Evolutionary conservation across 1,284 basidiomycete species (phyloP).

Genomic region (Cryptococcus maquisensis): DNA sequence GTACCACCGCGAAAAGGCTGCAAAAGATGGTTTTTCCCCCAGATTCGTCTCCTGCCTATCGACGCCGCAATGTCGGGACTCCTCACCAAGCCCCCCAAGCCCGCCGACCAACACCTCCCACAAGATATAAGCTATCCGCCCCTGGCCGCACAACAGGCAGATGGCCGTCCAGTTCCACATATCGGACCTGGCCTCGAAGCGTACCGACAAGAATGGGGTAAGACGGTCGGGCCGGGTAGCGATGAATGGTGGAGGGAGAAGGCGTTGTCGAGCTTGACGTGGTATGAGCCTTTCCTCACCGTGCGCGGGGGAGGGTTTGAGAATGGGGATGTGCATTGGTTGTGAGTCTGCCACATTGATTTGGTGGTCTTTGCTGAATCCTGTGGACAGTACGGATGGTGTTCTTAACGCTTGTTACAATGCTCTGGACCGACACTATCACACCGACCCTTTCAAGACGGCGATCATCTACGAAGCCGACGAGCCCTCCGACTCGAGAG

Average conservation of each 20-base stretch:
- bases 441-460: slow-evolving; percentile 83
- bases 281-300: slow-evolving; percentile 88
- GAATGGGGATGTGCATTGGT: slow-evolving; percentile 90
- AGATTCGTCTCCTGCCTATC: too few species aligned
- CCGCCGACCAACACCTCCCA: too few species aligned
- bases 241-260: slow-evolving; percentile 86
- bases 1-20: too few species aligned
- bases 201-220: slow-evolving; percentile 63
- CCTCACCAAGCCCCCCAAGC: too few species aligned
- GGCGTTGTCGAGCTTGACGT: slow-evolving; percentile 79
- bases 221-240: slow-evolving; percentile 68
- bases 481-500: slow-evolving; percentile 75
- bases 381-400: slow-evolving; percentile 62
- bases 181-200: slow-evolving; percentile 68
- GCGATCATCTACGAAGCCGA: slow-evolving; percentile 99
- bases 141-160: slow-evolving; percentile 32
- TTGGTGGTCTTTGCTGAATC: neutral
- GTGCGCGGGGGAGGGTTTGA: slow-evolving; percentile 80
- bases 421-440: slow-evolving; percentile 83
- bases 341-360: slow-evolving; percentile 47
- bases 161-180: slow-evolving; percentile 54
- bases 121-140: slow-evolving; percentile 38
- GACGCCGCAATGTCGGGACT: too few species aligned
- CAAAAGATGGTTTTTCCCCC: too few species aligned
- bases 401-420: slow-evolving; percentile 91